phyloP scores from a whole-genome alignment of 2,329 filamentous ascomycete species.

The Colletotrichum sp. region DNA sequence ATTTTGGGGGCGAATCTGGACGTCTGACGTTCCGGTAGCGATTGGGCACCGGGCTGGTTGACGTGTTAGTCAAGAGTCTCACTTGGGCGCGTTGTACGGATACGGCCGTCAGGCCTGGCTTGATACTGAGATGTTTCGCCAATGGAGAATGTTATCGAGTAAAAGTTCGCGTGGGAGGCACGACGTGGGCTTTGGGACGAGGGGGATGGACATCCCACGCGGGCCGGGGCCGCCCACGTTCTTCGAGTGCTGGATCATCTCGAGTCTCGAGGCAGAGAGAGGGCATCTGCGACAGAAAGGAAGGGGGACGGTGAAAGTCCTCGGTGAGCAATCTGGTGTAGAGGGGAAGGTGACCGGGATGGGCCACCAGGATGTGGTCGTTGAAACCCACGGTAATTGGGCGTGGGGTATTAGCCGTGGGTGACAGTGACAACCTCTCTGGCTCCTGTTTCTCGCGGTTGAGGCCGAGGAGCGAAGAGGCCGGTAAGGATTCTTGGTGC shows the following conservation, averaged over 20 bases:
- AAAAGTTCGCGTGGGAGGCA: not conserved
- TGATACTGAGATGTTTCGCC: not conserved
- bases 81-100: not conserved
- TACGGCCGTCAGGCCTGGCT: not conserved
- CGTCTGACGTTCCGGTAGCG: not conserved
- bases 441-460: not conserved
- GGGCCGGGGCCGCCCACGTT: not conserved
- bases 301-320: not conserved
- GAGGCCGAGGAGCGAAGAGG: not conserved
- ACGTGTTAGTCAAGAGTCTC: not conserved
- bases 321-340: slow-evolving; percentile 7
- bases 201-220: not conserved
- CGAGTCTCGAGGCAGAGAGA: not conserved
- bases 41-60: not conserved
- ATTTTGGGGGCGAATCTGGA: not conserved
- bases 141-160: not conserved
- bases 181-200: not conserved
- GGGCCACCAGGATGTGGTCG: not conserved
- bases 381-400: not conserved
- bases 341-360: not conserved
- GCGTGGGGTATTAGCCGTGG: not conserved
- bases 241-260: not conserved
- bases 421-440: not conserved
- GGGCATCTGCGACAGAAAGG: not conserved
- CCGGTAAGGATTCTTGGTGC: not conserved